Percentiles rank a stretch among this genome's conserved stretches.
Evolutionary conservation across 2,329 filamentous ascomycete genomes (phyloP).

Genomic region (Lachnellula subtilissima): DNA sequence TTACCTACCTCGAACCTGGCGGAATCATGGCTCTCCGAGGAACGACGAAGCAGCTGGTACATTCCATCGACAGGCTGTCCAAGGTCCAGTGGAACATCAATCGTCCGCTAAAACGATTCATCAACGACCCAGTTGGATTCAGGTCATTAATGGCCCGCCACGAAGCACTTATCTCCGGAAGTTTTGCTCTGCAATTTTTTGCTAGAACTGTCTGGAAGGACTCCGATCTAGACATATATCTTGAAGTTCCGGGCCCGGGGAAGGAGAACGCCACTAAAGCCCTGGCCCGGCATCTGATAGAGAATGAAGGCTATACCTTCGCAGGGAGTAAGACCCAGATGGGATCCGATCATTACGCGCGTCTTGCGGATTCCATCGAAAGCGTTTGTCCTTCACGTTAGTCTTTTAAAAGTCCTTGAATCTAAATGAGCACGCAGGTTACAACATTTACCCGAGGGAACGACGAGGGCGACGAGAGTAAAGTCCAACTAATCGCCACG

Average conservation of each 20-base stretch:
- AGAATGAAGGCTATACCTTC: neutral
- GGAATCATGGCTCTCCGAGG: neutral
- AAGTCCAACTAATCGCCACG: neutral
- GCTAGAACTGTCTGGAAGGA: conserved; percentile 4
- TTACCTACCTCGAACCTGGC: neutral
- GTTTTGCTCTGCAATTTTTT: conserved; percentile 11
- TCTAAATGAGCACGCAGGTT: neutral
- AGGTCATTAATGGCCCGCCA: neutral
- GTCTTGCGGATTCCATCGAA: neutral
- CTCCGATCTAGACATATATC: conserved; percentile 8
- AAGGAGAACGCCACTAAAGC: neutral
- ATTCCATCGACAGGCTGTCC: neutral
- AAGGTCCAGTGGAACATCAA: conserved; percentile 2
- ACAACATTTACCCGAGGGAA: neutral
- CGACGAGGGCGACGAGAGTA: neutral
- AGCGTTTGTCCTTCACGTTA: neutral
- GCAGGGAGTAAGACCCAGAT: too few species aligned
- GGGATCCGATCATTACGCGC: neutral
- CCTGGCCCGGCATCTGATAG: neutral
- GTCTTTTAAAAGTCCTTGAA: neutral
- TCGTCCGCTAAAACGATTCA: neutral
- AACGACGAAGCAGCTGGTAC: neutral
- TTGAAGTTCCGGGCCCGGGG: neutral
- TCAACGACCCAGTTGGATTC: neutral
- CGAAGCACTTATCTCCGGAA: conserved; percentile 7